Conservation (phyloP, 1,284 basidiomycete genomes). For the Irpex rosettiformis region DNA sequence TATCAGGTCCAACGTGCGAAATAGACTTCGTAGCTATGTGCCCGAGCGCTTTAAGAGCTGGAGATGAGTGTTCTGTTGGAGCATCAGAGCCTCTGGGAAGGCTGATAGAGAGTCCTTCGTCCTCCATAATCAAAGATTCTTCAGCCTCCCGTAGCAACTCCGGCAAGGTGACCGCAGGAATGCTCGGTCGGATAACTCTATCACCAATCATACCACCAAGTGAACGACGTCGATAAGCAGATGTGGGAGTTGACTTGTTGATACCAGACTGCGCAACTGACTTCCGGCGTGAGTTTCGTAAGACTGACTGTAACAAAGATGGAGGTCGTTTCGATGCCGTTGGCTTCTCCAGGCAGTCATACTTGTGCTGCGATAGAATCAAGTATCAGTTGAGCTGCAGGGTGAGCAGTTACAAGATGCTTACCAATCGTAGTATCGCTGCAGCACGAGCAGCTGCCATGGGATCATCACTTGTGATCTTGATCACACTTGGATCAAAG, state of each 20-base stretch:
- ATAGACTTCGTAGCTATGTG: conserved; percentile 15
- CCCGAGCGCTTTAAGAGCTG: conserved; percentile 9
- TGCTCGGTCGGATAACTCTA: conserved; percentile 51
- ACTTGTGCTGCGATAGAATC: conserved; percentile 63
- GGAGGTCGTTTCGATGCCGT: conserved; percentile 27
- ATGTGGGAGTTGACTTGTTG: conserved; percentile 26
- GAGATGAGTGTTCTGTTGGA: conserved; percentile 3
- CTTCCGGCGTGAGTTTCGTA: conserved; percentile 33
- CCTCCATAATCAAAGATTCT: conserved; percentile 37
- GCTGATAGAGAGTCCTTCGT: neutral
- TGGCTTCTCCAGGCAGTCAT: conserved; percentile 68
- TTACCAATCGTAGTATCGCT: conserved; percentile 81
- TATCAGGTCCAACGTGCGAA: conserved; percentile 8
- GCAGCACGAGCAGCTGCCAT: conserved; percentile 84
- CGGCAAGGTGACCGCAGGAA: conserved; percentile 48
- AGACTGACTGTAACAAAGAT: conserved; percentile 31
- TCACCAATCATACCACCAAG: conserved; percentile 47
- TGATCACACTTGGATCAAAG: conserved; percentile 50
- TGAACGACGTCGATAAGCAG: conserved; percentile 31
- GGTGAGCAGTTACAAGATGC: conserved; percentile 16
- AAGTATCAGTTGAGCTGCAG: neutral
- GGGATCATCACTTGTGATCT: conserved; percentile 80
- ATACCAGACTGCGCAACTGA: conserved; percentile 34
- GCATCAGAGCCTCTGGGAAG: conserved; percentile 6
- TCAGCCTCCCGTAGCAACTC: conserved; percentile 61